Evolutionary conservation across 352 stramenopile species (phyloP).

Genomic region (Globisporangium irregulare): DNA sequence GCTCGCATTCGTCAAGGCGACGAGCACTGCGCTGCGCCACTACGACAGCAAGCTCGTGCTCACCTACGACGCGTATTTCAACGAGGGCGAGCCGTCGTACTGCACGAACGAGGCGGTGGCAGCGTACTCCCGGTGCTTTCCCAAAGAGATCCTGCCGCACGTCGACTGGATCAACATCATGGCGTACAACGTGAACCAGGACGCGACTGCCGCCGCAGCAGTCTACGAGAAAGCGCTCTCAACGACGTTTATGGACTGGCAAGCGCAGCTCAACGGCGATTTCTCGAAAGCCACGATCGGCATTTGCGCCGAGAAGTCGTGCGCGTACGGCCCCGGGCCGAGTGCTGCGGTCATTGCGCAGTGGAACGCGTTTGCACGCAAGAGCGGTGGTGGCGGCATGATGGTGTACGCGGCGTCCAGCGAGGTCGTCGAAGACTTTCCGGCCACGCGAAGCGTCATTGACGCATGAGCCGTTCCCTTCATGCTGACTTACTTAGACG

Average conservation of each 20-base stretch:
- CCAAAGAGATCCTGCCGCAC: slow-evolving; percentile 38
- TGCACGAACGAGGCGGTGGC: slow-evolving; percentile 25
- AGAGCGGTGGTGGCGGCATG: slow-evolving; percentile 48
- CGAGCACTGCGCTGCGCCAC: slow-evolving; percentile 37
- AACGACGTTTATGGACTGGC: slow-evolving; percentile 59
- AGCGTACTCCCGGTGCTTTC: slow-evolving; percentile 63
- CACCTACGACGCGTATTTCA: slow-evolving; percentile 75
- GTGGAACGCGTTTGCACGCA: slow-evolving; percentile 46
- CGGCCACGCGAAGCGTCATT: slow-evolving; percentile 45
- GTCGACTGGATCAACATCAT: slow-evolving; percentile 85
- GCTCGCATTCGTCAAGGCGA: slow-evolving; percentile 45
- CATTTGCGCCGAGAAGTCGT: slow-evolving; percentile 45
- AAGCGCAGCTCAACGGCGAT: slow-evolving; percentile 36
- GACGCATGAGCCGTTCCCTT: not conserved
- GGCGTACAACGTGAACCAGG: slow-evolving; percentile 72
- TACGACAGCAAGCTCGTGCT: slow-evolving; percentile 37
- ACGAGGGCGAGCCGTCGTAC: slow-evolving; percentile 33
- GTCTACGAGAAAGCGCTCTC: slow-evolving; percentile 54
- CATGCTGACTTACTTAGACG: not conserved
- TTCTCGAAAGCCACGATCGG: slow-evolving; percentile 55
- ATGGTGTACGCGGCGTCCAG: slow-evolving; percentile 71
- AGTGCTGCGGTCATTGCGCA: slow-evolving; percentile 44
- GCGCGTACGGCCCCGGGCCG: slow-evolving; percentile 64
- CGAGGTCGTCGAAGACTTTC: slow-evolving; percentile 49
- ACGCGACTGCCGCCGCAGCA: slow-evolving; percentile 32